Evolutionary conservation across 306 rosid genomes (phyloP), one percentile per base, ranked within the genome.

Genomic region (Quercus aquifolioides): DNA sequence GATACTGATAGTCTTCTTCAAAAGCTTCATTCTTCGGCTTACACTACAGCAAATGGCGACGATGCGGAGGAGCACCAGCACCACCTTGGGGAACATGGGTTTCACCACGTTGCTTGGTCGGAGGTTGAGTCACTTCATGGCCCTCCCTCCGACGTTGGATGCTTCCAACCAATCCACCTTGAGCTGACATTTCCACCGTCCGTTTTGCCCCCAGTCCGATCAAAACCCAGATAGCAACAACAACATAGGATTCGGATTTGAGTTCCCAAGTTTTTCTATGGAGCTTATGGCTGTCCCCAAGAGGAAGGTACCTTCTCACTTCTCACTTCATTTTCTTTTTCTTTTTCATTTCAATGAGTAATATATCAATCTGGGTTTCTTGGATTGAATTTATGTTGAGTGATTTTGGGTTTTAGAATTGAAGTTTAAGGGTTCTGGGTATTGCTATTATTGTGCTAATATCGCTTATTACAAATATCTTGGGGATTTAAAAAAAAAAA

Each of bases 231-330:
- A 46, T 38, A 38, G 43, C 20, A 19, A 74, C 75, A 9, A 35
- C 70, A 49, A 5, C 23, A 43, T 4, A 19, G 25, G 6, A 54
- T 2, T 64, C 33, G 83, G 79, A 4, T 81, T 84, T 63, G 86
- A 79, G 28, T 81, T 86, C 79, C 83, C 81, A 3, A 84, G 65
- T 56, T 76, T 81, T 75, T 20, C 70, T 30, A 82, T 88, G 88
- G 88, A 88, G 81, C 91, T 86, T 60, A 86, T 88, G 91, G 91
- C 91, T 74, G 91, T 88, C 56, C 91, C 91, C 43, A 81, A 85
- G 86, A 81, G 75, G 62, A 86, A 88, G 88, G 89, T 85, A 46
- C 21, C 25, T 18, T 19, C 51, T 67, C 1, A 38, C 46, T 38
- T 38, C 46, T 38, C 46, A 67, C 72, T 19, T 0, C 26, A 33